These are phyloP conservation scores for Jackrogersella multiformis DNA, from an alignment of 495 filamentous ascomycete genomes.

Conservation along the genomic window DNA sequence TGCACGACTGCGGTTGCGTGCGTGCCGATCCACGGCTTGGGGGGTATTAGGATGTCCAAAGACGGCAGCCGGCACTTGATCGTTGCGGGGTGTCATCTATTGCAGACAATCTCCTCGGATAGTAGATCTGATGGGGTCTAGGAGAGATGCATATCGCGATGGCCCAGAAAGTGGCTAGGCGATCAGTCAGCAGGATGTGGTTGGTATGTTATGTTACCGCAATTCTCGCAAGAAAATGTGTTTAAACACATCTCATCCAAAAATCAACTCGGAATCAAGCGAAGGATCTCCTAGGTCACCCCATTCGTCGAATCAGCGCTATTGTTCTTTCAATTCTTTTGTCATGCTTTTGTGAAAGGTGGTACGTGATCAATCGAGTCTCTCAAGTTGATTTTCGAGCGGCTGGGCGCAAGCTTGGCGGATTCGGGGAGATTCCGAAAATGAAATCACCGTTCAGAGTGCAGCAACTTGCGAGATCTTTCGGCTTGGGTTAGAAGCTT, in stretches of 20 bases:
- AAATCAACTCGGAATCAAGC: not conserved
- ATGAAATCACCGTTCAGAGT: not conserved
- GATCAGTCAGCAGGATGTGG: not conserved
- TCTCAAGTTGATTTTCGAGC: not conserved
- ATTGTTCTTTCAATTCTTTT: too few relatives aligned
- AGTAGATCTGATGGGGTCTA: not conserved
- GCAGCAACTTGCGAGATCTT: not conserved
- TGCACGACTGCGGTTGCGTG: slow-evolving; percentile 17
- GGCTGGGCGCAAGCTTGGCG: not conserved
- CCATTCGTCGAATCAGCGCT: too few relatives aligned
- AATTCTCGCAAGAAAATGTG: not conserved
- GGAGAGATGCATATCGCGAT: not conserved
- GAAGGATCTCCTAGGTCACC: not conserved
- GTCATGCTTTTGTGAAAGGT: not conserved
- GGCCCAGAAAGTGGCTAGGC: not conserved
- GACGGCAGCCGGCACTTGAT: slow-evolving; percentile 2
- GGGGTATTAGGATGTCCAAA: slow-evolving; percentile 5
- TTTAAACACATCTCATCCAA: not conserved
- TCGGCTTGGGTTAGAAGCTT: not conserved
- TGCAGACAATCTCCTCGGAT: not conserved
- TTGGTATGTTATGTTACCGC: slow-evolving; percentile 6
- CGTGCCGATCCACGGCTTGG: slow-evolving; percentile 11
- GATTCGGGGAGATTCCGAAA: not conserved
- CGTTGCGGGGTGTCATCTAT: slow-evolving; percentile 27
- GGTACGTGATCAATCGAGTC: not conserved